Percentiles rank a stretch among this genome's conserved stretches.
phyloP scores from a whole-genome alignment of 257 asterid species.

The Knoxia roxburghii region DNA sequence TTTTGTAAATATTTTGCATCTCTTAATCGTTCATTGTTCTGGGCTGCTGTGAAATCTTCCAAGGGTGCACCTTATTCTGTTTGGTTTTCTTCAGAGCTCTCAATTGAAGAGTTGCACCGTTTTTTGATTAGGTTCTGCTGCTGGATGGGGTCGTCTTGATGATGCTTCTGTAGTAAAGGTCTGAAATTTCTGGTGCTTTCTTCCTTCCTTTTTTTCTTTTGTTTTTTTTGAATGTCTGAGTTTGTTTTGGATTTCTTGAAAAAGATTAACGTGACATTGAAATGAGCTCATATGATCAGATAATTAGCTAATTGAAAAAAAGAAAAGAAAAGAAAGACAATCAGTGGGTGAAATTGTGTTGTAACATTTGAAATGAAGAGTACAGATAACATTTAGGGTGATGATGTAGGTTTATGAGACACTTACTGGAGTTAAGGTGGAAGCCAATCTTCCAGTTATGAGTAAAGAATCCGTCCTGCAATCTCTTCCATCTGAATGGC shows the following conservation, averaged over 20 bases:
- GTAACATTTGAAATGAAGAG: not conserved
- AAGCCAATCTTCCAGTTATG: slow-evolving; percentile 61
- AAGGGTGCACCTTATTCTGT: not conserved
- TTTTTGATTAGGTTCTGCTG: slow-evolving; percentile 82
- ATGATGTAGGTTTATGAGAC: slow-evolving; percentile 78
- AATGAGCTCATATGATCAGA: slow-evolving; percentile 1
- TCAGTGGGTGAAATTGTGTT: not conserved
- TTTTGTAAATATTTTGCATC: not conserved
- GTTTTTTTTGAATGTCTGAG: not conserved
- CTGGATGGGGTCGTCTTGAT: slow-evolving; percentile 98
- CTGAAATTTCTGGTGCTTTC: slow-evolving; percentile 21
- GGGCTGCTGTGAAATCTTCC: not conserved
- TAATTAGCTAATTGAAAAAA: not conserved
- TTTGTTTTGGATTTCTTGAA: no score
- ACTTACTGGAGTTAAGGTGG: slow-evolving; percentile 88
- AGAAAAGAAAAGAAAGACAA: not conserved
- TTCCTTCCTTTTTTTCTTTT: not conserved
- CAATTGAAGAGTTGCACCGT: not conserved
- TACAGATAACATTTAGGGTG: not conserved
- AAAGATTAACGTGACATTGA: not conserved
- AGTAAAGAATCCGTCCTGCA: slow-evolving; percentile 56
- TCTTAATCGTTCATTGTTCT: not conserved
- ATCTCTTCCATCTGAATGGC: slow-evolving; percentile 93
- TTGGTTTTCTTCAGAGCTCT: not conserved
- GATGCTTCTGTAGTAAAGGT: slow-evolving; percentile 98